phyloP scores from a whole-genome alignment of 2,329 filamentous ascomycete species.

The Stachybotrys echinatus region DNA sequence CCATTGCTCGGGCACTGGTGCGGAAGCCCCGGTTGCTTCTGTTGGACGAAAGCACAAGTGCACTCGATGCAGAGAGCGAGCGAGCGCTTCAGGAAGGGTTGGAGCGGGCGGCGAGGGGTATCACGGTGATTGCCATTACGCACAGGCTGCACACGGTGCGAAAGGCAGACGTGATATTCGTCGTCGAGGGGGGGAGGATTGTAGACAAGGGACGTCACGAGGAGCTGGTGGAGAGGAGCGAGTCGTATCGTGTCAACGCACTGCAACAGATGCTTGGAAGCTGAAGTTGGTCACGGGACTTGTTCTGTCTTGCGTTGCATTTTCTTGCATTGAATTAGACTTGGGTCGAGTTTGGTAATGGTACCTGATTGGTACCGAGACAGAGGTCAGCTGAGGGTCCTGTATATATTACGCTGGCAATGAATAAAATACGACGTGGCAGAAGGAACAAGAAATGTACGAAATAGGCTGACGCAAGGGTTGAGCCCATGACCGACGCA shows the following conservation, averaged over 20 bases:
- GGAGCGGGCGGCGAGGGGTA: slow-evolving; percentile 47
- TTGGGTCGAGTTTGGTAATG: too few species aligned
- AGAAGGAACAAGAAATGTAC: too few species aligned
- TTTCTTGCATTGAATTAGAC: too few species aligned
- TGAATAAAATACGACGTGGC: too few species aligned
- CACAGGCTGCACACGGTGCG: slow-evolving; percentile 52
- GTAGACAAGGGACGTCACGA: slow-evolving; percentile 48
- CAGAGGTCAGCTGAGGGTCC: too few species aligned
- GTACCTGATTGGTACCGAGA: too few species aligned
- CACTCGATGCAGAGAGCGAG: slow-evolving; percentile 68
- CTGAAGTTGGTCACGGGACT: too few species aligned
- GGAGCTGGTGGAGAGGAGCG: slow-evolving; percentile 47
- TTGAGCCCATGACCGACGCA: too few species aligned
- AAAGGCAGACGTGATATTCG: slow-evolving; percentile 51
- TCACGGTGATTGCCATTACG: slow-evolving; percentile 54
- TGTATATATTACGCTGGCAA: too few species aligned
- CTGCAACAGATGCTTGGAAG: slow-evolving; percentile 48
- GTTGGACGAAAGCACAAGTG: slow-evolving; percentile 77
- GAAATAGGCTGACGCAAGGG: too few species aligned
- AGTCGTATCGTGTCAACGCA: slow-evolving; percentile 47
- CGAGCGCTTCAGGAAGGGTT: slow-evolving; percentile 61
- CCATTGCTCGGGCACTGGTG: slow-evolving; percentile 72
- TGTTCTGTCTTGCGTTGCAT: too few species aligned
- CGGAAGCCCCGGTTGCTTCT: slow-evolving; percentile 70
- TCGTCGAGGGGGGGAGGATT: slow-evolving; percentile 47